phyloP scores from a whole-genome alignment of 208 protist genomes.

The Strigomonas culicis region DNA sequence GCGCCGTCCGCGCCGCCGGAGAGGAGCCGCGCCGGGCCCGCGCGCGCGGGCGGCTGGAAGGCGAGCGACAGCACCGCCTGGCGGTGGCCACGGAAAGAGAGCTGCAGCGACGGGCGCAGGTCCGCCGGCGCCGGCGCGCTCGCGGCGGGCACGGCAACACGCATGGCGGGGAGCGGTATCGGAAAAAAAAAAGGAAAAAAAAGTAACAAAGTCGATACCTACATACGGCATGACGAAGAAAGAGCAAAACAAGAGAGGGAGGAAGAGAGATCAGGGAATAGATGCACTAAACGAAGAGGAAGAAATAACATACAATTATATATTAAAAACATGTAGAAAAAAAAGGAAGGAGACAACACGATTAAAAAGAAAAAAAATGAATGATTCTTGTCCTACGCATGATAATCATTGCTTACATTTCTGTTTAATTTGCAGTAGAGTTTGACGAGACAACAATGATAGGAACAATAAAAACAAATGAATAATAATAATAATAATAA shows the following conservation, averaged over 20 bases:
- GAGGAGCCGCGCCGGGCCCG: slow-evolving; percentile 20
- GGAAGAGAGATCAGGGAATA: neutral
- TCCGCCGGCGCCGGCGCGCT: too few species aligned
- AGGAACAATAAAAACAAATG: neutral
- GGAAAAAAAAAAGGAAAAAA: slow-evolving; percentile 13
- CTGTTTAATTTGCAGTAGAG: too few species aligned
- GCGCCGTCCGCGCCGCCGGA: slow-evolving; percentile 72
- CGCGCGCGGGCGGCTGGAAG: slow-evolving; percentile 31
- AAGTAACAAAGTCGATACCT: neutral
- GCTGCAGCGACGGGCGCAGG: slow-evolving; percentile 38
- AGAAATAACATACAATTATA: neutral
- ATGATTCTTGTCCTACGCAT: too few species aligned
- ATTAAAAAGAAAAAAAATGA: too few species aligned
- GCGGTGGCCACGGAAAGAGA: slow-evolving; percentile 78
- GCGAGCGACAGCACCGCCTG: slow-evolving; percentile 42
- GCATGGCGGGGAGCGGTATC: neutral
- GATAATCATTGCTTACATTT: too few species aligned
- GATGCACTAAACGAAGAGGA: neutral
- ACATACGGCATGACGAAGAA: neutral
- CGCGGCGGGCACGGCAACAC: too few species aligned
- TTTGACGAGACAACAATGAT: too few species aligned
- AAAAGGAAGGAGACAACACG: slow-evolving; percentile 4
- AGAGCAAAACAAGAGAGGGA: slow-evolving; percentile 5
- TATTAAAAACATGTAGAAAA: neutral
- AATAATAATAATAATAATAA: slow-evolving; percentile 15